These are phyloP conservation scores for Coccomyxa sp. DNA, from an alignment of 139 green algal species.

Conservation along the genomic window DNA sequence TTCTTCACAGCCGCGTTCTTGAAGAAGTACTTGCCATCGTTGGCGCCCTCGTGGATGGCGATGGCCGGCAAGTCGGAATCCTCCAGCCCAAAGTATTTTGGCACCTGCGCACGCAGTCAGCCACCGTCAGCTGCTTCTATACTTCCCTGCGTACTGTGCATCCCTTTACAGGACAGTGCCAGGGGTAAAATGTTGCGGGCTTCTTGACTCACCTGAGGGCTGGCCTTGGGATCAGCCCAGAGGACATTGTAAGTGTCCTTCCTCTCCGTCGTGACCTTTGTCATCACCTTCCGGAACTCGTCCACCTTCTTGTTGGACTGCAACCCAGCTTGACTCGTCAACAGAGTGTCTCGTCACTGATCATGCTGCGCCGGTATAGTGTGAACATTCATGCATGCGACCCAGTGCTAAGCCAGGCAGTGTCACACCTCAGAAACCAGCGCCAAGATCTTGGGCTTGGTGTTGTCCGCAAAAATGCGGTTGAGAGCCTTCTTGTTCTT, in stretches of 20 bases:
- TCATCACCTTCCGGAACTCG: background rate
- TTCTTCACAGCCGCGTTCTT: slow-evolving; percentile 9
- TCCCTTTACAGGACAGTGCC: background rate
- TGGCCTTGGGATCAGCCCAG: background rate
- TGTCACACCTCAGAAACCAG: slow-evolving; percentile 1
- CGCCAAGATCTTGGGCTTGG: background rate
- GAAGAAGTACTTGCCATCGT: slow-evolving; percentile 33
- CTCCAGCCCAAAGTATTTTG: slow-evolving; percentile 31
- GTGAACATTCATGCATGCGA: no score
- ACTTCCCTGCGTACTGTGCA: background rate
- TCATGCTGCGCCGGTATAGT: no score
- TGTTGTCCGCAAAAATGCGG: background rate
- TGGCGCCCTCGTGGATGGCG: slow-evolving; percentile 21
- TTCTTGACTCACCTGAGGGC: background rate
- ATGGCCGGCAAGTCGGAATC: slow-evolving; percentile 19
- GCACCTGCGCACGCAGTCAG: background rate
- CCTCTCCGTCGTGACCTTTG: background rate
- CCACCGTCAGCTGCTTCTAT: background rate
- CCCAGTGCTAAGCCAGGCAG: no score
- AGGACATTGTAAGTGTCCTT: background rate
- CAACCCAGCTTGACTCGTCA: no score
- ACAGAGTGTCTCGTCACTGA: no score
- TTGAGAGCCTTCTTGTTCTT: background rate
- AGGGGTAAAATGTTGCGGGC: no score
- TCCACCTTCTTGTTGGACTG: background rate